phyloP scores from a whole-genome alignment of 768 basidiomycete genomes.

The Boletus eberwhitei region DNA sequence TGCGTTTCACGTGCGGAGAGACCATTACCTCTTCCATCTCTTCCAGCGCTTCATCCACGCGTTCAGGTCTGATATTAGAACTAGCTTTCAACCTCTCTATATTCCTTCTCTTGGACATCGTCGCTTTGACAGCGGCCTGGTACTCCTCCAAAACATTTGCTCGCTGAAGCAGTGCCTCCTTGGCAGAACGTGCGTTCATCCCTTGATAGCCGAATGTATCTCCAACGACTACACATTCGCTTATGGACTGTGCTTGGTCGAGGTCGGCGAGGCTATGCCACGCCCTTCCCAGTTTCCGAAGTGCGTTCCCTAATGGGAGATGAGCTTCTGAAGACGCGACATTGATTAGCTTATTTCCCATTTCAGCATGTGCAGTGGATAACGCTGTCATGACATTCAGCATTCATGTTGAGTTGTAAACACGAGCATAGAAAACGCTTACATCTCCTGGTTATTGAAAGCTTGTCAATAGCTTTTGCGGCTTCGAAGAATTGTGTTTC shows the following conservation, averaged over 20 bases:
- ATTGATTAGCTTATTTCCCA: conserved; percentile 90
- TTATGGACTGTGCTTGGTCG: conserved; percentile 87
- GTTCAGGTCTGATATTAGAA: conserved; percentile 78
- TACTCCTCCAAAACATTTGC: conserved; percentile 92
- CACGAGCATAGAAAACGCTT: conserved; percentile 14
- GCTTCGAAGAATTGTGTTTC: conserved; percentile 92
- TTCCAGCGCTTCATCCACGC: conserved; percentile 87
- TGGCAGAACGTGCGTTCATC: conserved; percentile 94
- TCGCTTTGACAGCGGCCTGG: conserved; percentile 86
- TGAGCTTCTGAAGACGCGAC: conserved; percentile 89
- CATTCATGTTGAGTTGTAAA: not conserved
- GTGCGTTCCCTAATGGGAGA: conserved; percentile 74
- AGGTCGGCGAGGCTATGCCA: conserved; percentile 89
- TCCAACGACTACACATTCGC: conserved; percentile 93
- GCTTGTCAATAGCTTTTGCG: conserved; percentile 85
- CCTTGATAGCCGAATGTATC: conserved; percentile 96
- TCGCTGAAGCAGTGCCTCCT: conserved; percentile 88
- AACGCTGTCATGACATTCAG: conserved; percentile 48
- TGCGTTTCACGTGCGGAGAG: not conserved
- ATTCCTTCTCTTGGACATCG: conserved; percentile 88
- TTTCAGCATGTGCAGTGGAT: conserved; percentile 75
- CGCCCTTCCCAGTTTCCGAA: conserved; percentile 81
- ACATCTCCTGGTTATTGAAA: conserved; percentile 81
- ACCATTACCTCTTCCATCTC: conserved; percentile 82
- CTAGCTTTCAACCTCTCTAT: conserved; percentile 88